phyloP scores from a whole-genome alignment of 129 eudicot genomes.

The Flaveria sonorensis region DNA sequence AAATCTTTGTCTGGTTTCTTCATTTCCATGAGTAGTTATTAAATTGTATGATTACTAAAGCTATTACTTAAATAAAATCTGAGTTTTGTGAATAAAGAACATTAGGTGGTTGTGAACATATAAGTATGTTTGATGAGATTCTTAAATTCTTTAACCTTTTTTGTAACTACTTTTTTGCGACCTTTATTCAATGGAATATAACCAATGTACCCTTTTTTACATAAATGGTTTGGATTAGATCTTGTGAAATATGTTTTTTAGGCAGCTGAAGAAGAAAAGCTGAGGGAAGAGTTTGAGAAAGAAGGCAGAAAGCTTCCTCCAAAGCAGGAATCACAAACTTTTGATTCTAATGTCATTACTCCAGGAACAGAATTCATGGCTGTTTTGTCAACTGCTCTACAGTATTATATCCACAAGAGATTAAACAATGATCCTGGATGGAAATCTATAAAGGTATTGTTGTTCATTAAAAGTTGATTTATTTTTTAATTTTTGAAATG shows the following conservation, averaged over 20 bases:
- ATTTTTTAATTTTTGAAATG: not conserved
- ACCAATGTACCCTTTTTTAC: not conserved
- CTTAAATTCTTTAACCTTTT: not conserved
- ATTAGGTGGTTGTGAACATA: slow-evolving; percentile 3
- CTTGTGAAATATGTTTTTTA: slow-evolving; percentile 32
- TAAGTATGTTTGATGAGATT: not conserved
- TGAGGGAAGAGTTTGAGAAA: slow-evolving; percentile 82
- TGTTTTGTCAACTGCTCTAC: slow-evolving; percentile 74
- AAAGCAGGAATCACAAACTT: slow-evolving; percentile 77
- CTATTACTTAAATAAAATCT: not conserved
- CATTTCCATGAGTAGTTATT: not conserved
- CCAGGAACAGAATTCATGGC: slow-evolving; percentile 97
- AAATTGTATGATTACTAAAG: not conserved
- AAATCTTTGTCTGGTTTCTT: not conserved
- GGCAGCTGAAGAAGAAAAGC: slow-evolving; percentile 95
- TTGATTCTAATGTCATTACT: slow-evolving; percentile 93
- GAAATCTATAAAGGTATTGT: slow-evolving; percentile 77
- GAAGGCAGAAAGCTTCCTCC: slow-evolving; percentile 98
- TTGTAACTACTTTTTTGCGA: not conserved
- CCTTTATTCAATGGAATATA: not conserved
- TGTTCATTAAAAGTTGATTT: slow-evolving; percentile 6
- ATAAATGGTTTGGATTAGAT: not conserved
- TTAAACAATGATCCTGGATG: slow-evolving; percentile 92
- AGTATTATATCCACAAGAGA: slow-evolving; percentile 81
- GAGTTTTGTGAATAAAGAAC: not conserved